A percentile compares a stretch with the other conserved stretches of the same genome.
Evolutionary conservation across 2,329 filamentous ascomycete species (phyloP).

Genomic region (Tolypocladium inflatum): DNA sequence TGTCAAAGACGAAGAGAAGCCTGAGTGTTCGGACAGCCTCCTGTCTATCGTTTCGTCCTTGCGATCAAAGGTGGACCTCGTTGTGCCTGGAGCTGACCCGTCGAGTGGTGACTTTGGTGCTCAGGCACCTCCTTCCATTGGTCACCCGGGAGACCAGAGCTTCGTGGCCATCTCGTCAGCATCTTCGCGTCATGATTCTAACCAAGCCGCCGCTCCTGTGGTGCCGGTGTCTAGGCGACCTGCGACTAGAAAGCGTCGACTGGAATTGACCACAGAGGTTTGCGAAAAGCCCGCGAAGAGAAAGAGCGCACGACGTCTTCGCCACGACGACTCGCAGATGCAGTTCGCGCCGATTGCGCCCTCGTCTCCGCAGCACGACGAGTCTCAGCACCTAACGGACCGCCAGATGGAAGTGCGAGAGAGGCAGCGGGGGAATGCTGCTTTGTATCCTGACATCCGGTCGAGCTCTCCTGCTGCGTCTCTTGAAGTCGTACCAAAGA

Average conservation of each 20-base stretch:
- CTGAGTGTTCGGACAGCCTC: slow-evolving; percentile 58
- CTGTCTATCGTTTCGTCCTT: slow-evolving; percentile 53
- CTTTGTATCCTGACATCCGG: slow-evolving; percentile 58
- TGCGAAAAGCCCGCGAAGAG: slow-evolving; percentile 15
- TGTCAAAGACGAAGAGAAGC: slow-evolving; percentile 48
- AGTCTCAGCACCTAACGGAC: slow-evolving; percentile 70
- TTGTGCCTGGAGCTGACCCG: slow-evolving; percentile 33
- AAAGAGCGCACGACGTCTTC: slow-evolving; percentile 40
- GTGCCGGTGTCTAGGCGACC: slow-evolving; percentile 10
- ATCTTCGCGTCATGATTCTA: slow-evolving; percentile 15
- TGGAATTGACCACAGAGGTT: slow-evolving; percentile 16
- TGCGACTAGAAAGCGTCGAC: slow-evolving; percentile 16
- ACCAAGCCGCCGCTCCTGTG: slow-evolving; percentile 6
- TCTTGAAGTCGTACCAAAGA: slow-evolving; percentile 9
- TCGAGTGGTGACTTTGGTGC: slow-evolving; percentile 27
- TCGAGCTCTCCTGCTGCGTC: slow-evolving; percentile 33
- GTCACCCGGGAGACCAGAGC: slow-evolving; percentile 38
- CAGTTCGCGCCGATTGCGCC: slow-evolving; percentile 63
- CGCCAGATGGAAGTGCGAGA: slow-evolving; percentile 70
- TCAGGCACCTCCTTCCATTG: slow-evolving; percentile 31
- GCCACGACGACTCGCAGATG: slow-evolving; percentile 77
- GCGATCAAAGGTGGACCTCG: slow-evolving; percentile 39
- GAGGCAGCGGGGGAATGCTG: slow-evolving; percentile 56
- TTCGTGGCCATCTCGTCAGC: slow-evolving; percentile 19
- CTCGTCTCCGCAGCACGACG: slow-evolving; percentile 39